phyloP scores from a whole-genome alignment of 2,329 filamentous ascomycete genomes.

The Colletotrichum sublineola region DNA sequence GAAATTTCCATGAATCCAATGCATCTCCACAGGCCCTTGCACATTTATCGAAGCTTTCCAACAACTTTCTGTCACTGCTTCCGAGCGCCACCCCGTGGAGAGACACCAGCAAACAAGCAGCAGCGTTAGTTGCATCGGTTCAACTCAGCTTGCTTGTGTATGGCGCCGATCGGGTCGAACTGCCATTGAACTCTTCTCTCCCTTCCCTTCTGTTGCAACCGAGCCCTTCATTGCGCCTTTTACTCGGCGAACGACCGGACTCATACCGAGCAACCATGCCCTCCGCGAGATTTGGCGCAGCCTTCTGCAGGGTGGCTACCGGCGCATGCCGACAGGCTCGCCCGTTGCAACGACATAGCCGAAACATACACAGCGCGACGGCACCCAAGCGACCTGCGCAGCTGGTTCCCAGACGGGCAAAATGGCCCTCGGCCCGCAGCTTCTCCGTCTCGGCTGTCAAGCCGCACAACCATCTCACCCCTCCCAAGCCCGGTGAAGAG shows the following conservation, averaged over 20 bases:
- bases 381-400: slow-evolving; percentile 8
- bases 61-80: slow-evolving; percentile 25
- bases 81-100: slow-evolving; percentile 20
- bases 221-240: not conserved
- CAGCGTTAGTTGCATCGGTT: not conserved
- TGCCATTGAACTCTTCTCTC: not conserved
- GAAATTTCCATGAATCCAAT: slow-evolving; percentile 44
- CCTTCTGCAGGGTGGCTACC: slow-evolving; percentile 51
- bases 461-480: slow-evolving; percentile 83
- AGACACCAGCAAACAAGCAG: slow-evolving; percentile 10
- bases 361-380: slow-evolving; percentile 16
- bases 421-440: slow-evolving; percentile 51
- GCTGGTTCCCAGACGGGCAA: slow-evolving; percentile 11
- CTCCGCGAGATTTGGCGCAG: slow-evolving; percentile 37
- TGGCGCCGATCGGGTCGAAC: not conserved
- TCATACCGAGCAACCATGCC: slow-evolving; percentile 25
- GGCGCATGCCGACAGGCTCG: slow-evolving; percentile 49
- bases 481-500: slow-evolving; percentile 94
- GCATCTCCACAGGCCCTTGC: slow-evolving; percentile 36
- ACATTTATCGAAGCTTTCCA: slow-evolving; percentile 39
- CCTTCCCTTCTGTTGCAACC: not conserved
- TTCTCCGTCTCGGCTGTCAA: slow-evolving; percentile 76
- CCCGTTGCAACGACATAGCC: slow-evolving; percentile 43
- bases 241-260: slow-evolving; percentile 17
- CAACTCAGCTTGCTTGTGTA: not conserved